Evolutionary conservation across 2,329 filamentous ascomycete species (phyloP), one percentile per base, ranked within the genome.

Genomic region (Microdochium nivale): DNA sequence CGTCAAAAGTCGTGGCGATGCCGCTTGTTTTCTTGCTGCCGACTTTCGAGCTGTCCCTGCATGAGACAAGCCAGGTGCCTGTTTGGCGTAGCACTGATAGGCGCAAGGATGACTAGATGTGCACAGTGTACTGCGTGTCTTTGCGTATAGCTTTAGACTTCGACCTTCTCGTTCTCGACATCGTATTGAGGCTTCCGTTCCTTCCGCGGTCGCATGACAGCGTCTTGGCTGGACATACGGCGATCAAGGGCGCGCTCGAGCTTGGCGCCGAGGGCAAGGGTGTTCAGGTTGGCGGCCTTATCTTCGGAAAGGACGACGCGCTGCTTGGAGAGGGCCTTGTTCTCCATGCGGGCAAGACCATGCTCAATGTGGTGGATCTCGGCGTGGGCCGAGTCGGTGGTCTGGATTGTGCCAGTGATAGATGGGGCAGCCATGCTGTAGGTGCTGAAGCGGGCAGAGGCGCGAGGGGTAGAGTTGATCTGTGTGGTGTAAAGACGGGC

Each of bases 201-300:
- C 69, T 65, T 74, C 64, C 74, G 70, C 23, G 75, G 80, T 57
- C 86, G 83, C 78, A 94, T 91, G 68, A 88, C 85, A 58, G 91
- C 91, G 62, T 96, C 91, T 70, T 96, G 91, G 59, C 87, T 74
- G 25, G 81, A 86, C 90, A 96, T 94, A 63, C 91, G 82, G 58
- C 90, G 80, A 59, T 86, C 86, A 51, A 96, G 81, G 23, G 91
- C 90, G 54, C 91, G 84, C 67, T 96, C 90, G 40, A 96, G 81
- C 73, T 96, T 96, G 54, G 90, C 90, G 48, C 90, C 88, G 50
- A 96, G 80, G 35, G 90, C 90, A 53, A 95, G 79, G 73, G 95
- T 95, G 74, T 83, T 85, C 69, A 95, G 76, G 66, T 87, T 85
- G 62, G 89, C 87, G 21, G 79, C 82, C 77, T 95, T 95, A 69